Base-by-base conservation (phyloP, 352 stramenopile species). In the Phytophthora pinifolia region DNA sequence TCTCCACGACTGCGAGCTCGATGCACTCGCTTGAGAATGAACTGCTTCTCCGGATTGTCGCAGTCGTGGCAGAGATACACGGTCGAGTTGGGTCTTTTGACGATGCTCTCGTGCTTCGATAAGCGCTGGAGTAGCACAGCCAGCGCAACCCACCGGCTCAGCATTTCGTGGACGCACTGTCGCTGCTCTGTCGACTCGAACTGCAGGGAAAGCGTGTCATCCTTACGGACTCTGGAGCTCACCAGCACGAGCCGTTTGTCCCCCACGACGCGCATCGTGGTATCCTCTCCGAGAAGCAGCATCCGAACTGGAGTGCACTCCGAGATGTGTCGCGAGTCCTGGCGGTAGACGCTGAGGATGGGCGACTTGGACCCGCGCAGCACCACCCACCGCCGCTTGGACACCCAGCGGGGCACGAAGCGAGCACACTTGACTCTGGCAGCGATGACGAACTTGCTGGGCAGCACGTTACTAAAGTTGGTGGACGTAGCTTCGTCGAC, bases 291-390 rank as follows among this genome's bases (percentile, higher is more conserved):
- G 6, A 89, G 65, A 9, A 83, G 50, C 65, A 86, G 70, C 13
- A 86, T 77, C 17, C 54, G 55, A n/a, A 86, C 52, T 14, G 74
- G 78, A 18, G 36, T 49, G 7, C 47, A 49, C 17, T 54, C 32
- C n/a, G 44, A 37, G 9, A 55, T n/a, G 36, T 36, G 35, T 42
- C 45, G 10, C 62, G 59, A 12, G 59, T 70, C 22, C 56, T 83
- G 73, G 8, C 73, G 61, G 27, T 86, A 80, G 1, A 84, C 74
- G 1, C 76, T 74, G 22, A 86, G 51, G 5, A 80, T 70, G 4
- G 78, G 78, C 15, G 74, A 69, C 59, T 86, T 89, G 49, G 74
- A 83, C 12, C 78, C 78, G 5, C 78, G 75, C 12, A 89, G 57
- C 33, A 86, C 76, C 14, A 89, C 39, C 74, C 76, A 86, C 5